A percentile compares a stretch with the other conserved stretches of the same genome.
These are phyloP conservation scores for Dactylellina leptospora DNA, from an alignment of 2,329 filamentous ascomycete genomes.

Conservation along the genomic window DNA sequence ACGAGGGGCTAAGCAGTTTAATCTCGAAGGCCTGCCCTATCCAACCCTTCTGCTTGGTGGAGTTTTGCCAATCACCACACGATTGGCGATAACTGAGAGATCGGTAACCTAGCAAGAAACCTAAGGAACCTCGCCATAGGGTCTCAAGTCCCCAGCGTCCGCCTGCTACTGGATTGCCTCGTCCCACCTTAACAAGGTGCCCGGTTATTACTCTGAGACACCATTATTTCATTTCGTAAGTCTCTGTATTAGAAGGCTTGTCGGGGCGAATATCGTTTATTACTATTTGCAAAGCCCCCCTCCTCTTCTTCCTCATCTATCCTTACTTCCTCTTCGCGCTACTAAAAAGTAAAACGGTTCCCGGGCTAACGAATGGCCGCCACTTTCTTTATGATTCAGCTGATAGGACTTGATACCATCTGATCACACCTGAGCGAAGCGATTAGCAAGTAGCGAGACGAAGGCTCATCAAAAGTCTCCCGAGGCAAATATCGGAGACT, in stretches of 20 bases:
- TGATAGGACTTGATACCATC: constrained; percentile 53
- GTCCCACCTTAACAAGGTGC: constrained; percentile 52
- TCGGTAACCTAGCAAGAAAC: constrained; percentile 48
- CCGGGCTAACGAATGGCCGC: constrained; percentile 46
- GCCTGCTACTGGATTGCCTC: constrained; percentile 49
- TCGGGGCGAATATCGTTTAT: constrained; percentile 12
- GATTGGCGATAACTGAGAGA: constrained; percentile 52
- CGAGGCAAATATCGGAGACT: constrained; percentile 52
- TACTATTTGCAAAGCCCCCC: constrained; percentile 49
- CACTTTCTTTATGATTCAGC: constrained; percentile 52
- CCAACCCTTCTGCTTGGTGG: constrained; percentile 44
- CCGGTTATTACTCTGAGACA: constrained; percentile 53
- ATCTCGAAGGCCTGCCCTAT: constrained; percentile 50
- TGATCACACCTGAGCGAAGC: constrained; percentile 47
- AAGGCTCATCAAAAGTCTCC: constrained; percentile 54
- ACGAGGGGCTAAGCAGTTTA: constrained; percentile 52
- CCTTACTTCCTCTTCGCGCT: constrained; percentile 52
- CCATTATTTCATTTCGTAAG: constrained; percentile 50
- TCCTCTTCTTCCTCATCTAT: too few relatives aligned
- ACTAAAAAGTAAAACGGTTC: constrained; percentile 50
- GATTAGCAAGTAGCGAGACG: constrained; percentile 51
- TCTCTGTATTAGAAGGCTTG: constrained; percentile 50
- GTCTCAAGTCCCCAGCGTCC: constrained; percentile 38
- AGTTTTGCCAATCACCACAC: constrained; percentile 50
- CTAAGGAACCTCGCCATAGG: constrained; percentile 45